Base-by-base conservation (phyloP, 805 yeast genomes). In the Wickerhamomyces chambardii region DNA sequence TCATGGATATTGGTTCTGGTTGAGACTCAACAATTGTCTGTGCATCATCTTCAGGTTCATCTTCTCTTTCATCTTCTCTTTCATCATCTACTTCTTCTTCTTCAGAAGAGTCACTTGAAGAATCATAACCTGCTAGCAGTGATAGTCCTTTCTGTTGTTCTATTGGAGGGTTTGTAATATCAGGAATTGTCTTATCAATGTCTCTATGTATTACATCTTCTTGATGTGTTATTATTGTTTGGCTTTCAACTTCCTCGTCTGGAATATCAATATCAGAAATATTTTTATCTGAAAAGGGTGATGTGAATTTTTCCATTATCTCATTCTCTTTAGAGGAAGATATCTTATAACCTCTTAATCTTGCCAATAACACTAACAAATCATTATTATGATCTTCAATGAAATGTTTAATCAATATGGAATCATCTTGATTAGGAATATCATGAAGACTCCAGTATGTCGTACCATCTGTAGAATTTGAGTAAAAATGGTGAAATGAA, bases 401-500 rank as follows among this genome's bases (percentile, higher is more conserved):
- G 12, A 11, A 24, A 12, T 24, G 6, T 24, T 24, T 14, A 12
- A 24, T 11, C 12, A 12, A 6, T 24, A 6, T 4, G 5, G 12
- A 4, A 2, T 7, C 12, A 11, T 24, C 27, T 12, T 24, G 6
- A 12, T 24, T 51, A 12, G 46, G 47, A 2, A 46, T 51, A 33
- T 58, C 61, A 1, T 60, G 58, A 7, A 66, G 52, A 17, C 40
- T 36, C 71, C 73, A 65, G 5, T 40, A 36, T 1, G 68, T 59
- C 28, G 37, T 39, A 8, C 47, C 41, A 1, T 60, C 49, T 3
- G 29, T 36, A 1, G 22, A 28, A 42, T 68, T 58, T 37, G 61
- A 48, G 31, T 59, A 70, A 46, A 62, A 70, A 38, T 68, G 63
- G 3, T 58, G 36, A 0, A 76, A 78, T 8, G 55, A 48, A 17